Conservation (phyloP, 176 grass and related monocot species). For the Musa troglodytarum region DNA sequence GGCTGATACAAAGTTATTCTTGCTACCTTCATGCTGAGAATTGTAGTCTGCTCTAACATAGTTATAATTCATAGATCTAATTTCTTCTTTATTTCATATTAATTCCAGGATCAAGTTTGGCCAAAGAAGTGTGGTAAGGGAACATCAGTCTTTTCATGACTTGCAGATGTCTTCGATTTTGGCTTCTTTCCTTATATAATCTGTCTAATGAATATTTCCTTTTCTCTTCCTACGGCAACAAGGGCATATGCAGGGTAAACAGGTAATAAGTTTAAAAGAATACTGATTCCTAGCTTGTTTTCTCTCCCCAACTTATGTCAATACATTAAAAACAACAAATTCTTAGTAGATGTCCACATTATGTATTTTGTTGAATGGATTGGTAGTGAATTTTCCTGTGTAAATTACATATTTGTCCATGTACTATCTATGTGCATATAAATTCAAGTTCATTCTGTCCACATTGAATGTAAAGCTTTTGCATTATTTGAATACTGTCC, state of each 20-base stretch:
- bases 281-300: background rate
- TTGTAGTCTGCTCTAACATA: background rate
- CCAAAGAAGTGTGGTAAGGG: constrained; percentile 55
- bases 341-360: too few species aligned
- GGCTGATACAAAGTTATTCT: background rate
- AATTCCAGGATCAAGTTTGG: constrained; percentile 39
- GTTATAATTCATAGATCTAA: background rate
- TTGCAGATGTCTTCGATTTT: too few species aligned
- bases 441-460: too few species aligned
- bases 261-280: constrained; percentile 17
- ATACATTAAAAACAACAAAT: too few species aligned
- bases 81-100: constrained; percentile 4
- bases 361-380: too few species aligned
- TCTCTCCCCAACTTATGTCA: background rate
- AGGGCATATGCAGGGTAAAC: constrained; percentile 47
- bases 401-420: background rate
- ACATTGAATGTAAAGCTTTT: background rate
- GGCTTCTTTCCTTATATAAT: background rate
- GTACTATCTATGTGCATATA: too few species aligned
- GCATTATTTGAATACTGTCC: background rate
- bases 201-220: background rate
- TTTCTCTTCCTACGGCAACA: background rate
- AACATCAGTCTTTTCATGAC: background rate
- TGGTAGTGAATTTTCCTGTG: background rate
- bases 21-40: background rate